Evolutionary conservation across 306 rosid species (phyloP), one percentile per base, ranked within the genome.

Genomic region (Fagus crenata): DNA sequence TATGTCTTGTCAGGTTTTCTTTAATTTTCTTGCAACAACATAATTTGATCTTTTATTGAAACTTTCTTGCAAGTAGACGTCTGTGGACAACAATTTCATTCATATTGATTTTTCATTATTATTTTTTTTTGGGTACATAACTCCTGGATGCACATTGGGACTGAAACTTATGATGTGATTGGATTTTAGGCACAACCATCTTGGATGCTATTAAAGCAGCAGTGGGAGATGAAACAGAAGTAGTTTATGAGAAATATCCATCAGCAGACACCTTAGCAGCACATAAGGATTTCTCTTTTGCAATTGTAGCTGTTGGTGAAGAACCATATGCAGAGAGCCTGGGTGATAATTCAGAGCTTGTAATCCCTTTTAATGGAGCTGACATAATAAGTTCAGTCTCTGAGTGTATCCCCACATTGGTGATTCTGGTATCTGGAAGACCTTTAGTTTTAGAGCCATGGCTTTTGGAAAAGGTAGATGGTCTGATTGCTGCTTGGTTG

Each of bases 401-500:
- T 22, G 76, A 81, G 31, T 75, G 67, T 78, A 67, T 87, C 37
- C 89, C 89, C 53, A 83, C 86, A 56, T 49, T 88, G 80, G 87
- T 63, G 41, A 85, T 88, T 83, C 70, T 85, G 76, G 32, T 88
- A 69, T 85, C 87, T 2, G 91, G 87, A 78, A 85, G 91, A 74
- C 89, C 91, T 53, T 67, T 85, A 49, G 77, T 75, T 59, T 74
- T 85, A 43, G 89, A 78, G 84, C 85, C 85, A 7, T 32, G 35
- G 17, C 63, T 83, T 33, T 75, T 85, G 59, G 80, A 74, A 55
- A 85, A 81, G 51, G 64, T 76, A 28, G 81, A 85, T 68, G 87
- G 86, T 71, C 40, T 85, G 5, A 75, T 88, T 65, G 86, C 89
- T 64, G 89, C 89, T 58, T 88, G 89, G 89, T 82, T 88, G 82